A percentile compares a stretch with the other conserved stretches of the same genome.
phyloP scores from a whole-genome alignment of 148 eudicot genomes.

The Polygonum maritimum region DNA sequence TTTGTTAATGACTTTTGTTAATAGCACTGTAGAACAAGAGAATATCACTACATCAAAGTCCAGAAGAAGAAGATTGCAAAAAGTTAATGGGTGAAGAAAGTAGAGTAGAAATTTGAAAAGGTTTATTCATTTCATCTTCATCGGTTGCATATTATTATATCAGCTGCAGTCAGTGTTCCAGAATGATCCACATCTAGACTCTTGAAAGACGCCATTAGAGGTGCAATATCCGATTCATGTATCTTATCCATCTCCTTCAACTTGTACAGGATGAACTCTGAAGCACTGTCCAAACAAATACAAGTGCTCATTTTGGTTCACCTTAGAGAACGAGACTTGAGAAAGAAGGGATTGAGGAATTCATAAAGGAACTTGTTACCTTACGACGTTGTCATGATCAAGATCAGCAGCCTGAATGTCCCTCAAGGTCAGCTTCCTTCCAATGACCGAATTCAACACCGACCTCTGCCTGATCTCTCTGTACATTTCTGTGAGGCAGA shows the following conservation, averaged over 20 bases:
- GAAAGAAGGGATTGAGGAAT: not conserved
- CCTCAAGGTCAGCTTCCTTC: slow-evolving; percentile 35
- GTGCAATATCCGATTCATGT: slow-evolving; percentile 40
- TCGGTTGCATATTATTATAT: slow-evolving; percentile 11
- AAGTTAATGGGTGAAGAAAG: too few relatives aligned
- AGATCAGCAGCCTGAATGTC: slow-evolving; percentile 49
- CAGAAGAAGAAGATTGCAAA: too few relatives aligned
- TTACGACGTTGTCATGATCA: slow-evolving; percentile 36
- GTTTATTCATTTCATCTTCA: too few relatives aligned
- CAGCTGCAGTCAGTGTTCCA: slow-evolving; percentile 54
- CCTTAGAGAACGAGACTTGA: too few relatives aligned
- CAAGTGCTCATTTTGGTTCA: too few relatives aligned
- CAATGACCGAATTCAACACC: slow-evolving; percentile 44
- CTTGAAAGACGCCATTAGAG: slow-evolving; percentile 45
- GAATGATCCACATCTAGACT: slow-evolving; percentile 56
- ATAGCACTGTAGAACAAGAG: too few relatives aligned
- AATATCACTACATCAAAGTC: too few relatives aligned
- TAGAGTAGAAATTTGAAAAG: too few relatives aligned
- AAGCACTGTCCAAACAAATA: slow-evolving; percentile 30
- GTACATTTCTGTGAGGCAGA: slow-evolving; percentile 32
- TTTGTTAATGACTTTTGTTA: too few relatives aligned
- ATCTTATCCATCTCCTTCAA: slow-evolving; percentile 79
- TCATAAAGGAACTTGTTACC: slow-evolving; percentile 22
- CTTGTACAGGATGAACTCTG: slow-evolving; percentile 62
- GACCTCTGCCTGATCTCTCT: slow-evolving; percentile 44